A percentile compares a stretch with the other conserved stretches of the same genome.
Conservation (phyloP, 495 filamentous ascomycete species). For the Bryoglossum gracile region DNA sequence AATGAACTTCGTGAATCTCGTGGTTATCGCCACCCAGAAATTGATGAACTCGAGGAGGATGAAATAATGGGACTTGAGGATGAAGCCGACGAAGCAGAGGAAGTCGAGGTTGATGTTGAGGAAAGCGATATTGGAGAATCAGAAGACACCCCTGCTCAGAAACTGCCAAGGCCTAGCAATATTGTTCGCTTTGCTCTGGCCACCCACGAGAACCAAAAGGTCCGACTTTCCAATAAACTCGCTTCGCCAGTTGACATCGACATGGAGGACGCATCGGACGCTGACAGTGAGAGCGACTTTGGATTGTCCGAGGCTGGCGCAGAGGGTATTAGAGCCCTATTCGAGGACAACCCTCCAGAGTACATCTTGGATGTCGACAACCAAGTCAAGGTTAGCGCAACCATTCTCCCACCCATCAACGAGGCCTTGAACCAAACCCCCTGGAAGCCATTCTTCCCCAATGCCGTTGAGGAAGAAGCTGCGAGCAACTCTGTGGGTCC, state of each 20-base stretch:
- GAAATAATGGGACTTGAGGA: no score
- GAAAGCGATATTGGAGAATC: not conserved
- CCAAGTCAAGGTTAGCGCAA: no score
- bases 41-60: not conserved
- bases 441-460: not conserved
- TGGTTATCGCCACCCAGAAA: not conserved
- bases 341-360: no score
- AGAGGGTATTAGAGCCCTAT: conserved; percentile 18
- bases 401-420: no score
- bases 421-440: not conserved
- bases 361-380: no score
- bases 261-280: conserved; percentile 5
- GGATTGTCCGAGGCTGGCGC: conserved; percentile 20
- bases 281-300: conserved; percentile 21
- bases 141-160: no score
- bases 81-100: not conserved
- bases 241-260: not conserved
- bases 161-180: no score
- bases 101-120: not conserved
- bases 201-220: conserved; percentile 4
- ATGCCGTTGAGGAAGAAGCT: not conserved
- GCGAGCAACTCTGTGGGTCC: no score
- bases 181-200: conserved; percentile 1
- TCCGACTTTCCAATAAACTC: not conserved
- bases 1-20: not conserved